Conservation (phyloP, 164 flowering plant species). For the Macadamia integrifolia region DNA sequence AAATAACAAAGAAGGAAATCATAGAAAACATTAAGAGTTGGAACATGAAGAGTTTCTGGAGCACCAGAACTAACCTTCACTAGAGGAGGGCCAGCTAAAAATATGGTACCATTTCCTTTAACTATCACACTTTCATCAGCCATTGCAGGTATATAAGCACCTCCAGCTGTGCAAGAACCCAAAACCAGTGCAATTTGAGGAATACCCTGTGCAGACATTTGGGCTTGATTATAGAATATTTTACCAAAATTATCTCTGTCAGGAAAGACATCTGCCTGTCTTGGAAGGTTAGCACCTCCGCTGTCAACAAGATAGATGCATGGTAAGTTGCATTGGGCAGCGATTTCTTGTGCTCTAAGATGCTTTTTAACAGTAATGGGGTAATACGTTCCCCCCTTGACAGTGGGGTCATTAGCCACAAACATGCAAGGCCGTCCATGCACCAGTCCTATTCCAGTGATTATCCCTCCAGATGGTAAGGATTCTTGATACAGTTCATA, state of each 20-base stretch:
- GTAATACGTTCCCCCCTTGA: conserved; percentile 94
- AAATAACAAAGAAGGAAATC: neutral
- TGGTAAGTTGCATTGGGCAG: conserved; percentile 76
- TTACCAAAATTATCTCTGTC: conserved; percentile 87
- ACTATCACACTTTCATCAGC: conserved; percentile 99
- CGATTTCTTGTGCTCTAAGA: conserved; percentile 98
- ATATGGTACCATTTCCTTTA: conserved; percentile 96
- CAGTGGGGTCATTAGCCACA: conserved; percentile 96
- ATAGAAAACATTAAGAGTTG: neutral
- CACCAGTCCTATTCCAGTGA: conserved; percentile 88
- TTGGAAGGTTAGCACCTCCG: conserved; percentile 98
- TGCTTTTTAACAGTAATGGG: conserved; percentile 97
- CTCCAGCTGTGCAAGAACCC: no score
- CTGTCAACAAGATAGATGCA: conserved; percentile 97
- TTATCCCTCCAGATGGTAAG: conserved; percentile 85
- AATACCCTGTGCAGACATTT: no score
- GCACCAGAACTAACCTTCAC: conserved; percentile 73
- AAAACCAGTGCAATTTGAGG: no score
- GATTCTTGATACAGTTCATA: conserved; percentile 80
- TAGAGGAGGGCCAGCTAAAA: conserved; percentile 96
- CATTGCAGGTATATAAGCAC: conserved; percentile 75
- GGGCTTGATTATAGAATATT: no score
- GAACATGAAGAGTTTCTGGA: neutral
- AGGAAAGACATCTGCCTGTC: conserved; percentile 95
- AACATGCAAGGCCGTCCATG: conserved; percentile 93